Base-by-base conservation (phyloP, 352 stramenopile genomes). In the Blastocystis sp. region DNA sequence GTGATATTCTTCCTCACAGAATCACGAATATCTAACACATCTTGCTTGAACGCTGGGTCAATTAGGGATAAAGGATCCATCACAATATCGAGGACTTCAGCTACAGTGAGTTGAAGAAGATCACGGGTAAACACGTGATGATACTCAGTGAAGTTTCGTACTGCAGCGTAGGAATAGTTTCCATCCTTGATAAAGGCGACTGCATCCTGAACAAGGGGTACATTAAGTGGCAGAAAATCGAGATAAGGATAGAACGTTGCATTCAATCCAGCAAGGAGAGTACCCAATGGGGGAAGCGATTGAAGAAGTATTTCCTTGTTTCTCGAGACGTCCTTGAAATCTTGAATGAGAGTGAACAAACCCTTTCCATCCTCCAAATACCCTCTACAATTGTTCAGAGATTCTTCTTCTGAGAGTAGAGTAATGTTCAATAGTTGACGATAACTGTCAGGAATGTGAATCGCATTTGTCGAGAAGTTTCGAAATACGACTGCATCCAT, bases 211-310 rank as follows among this genome's bases (percentile, higher is more conserved):
- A 84, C 73, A 1, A 84, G 33, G 5, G 48, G 73, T 13, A 84
- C 33, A 6, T 84, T 54, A 2, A 68, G 19, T 15, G 73, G 73
- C 1, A 84, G 56, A 30, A 69, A 84, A 27, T 84, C 73, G 1
- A 66, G 27, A 64, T 84, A 84, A 13, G 73, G 73, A 19, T 58
- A 84, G 53, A 84, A 84, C 1, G 73, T 84, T 3, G 53, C 73
- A 42, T 84, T 84, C 1, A 84, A 35, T 5, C 73, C 73, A 35
- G 73, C 3, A 17, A 84, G 53, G 2, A 84, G 37, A 3, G 48
- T 66, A 17, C 30, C 27, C 13, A 44, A n/a, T 9, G 73, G 53
- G 7, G 73, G 73, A 33, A 84, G 40, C 5, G 73, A 66, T 1
- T 35, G 6, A 7, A 68, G 13, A 48, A 84, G 5, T 4, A 33